These are phyloP conservation scores for Trichoderma oligosporum DNA, from an alignment of 2,329 filamentous ascomycete genomes.

Conservation along the genomic window DNA sequence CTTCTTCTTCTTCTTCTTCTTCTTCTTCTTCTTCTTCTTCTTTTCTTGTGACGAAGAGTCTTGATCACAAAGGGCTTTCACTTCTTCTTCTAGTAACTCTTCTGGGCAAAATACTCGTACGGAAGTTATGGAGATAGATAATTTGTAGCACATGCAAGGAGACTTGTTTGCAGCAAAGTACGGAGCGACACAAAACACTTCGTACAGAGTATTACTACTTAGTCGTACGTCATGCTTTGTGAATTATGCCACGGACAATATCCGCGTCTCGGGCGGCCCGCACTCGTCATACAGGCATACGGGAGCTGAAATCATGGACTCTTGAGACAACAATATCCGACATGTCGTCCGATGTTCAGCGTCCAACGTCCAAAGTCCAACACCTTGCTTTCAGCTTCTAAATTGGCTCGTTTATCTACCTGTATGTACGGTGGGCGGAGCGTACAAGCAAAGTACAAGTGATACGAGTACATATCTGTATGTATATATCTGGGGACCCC, in stretches of 20 bases:
- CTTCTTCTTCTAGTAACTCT: not conserved
- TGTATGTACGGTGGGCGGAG: not conserved
- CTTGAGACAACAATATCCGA: conserved; percentile 5
- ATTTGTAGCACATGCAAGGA: conserved; percentile 7
- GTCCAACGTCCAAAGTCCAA: not conserved
- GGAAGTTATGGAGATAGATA: not conserved
- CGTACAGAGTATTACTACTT: not conserved
- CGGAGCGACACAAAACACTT: too few relatives aligned
- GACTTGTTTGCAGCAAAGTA: not conserved
- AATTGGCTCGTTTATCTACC: not conserved
- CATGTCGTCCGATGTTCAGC: not conserved
- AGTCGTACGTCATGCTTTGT: conserved; percentile 4
- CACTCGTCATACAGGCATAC: not conserved
- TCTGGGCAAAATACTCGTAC: not conserved
- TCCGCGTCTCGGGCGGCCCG: not conserved
- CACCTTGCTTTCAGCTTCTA: not conserved
- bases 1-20: not conserved
- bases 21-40: not conserved
- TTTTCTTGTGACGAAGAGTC: too few relatives aligned
- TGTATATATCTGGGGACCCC: conserved; percentile 1
- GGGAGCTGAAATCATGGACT: conserved; percentile 1
- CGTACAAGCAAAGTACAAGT: not conserved
- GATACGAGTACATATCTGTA: not conserved
- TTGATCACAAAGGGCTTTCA: too few relatives aligned
- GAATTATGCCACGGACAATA: not conserved